Conservation (phyloP, 768 basidiomycete species). For the Gloeostereum incarnatum region DNA sequence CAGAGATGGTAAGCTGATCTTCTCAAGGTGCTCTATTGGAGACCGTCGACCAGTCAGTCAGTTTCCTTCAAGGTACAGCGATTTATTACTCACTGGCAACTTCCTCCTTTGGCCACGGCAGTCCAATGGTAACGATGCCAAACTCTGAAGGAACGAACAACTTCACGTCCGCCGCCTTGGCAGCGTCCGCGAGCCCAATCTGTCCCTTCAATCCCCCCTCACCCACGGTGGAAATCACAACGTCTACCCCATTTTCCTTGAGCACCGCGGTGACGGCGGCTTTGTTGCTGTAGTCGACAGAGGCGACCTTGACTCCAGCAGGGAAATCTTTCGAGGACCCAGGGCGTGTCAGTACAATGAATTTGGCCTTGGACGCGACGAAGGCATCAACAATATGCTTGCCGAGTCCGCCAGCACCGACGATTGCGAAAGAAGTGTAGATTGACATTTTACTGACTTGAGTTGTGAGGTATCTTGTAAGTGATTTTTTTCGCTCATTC, state of each 20-base stretch:
- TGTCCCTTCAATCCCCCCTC: constrained; percentile 18
- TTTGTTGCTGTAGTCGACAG: constrained; percentile 17
- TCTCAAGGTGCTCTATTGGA: no score
- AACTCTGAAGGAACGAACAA: constrained; percentile 22
- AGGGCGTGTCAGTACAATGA: constrained; percentile 9
- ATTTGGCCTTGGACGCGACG: constrained; percentile 5
- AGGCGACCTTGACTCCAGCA: constrained; percentile 13
- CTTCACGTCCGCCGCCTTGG: constrained; percentile 16
- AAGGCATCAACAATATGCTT: constrained; percentile 19
- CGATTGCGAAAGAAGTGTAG: constrained; percentile 24
- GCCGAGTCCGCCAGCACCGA: constrained; percentile 24
- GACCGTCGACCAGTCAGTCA: no score
- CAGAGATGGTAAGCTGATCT: no score
- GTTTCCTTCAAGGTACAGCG: no score
- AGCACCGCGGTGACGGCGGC: constrained; percentile 13
- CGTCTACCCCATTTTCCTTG: constrained; percentile 17
- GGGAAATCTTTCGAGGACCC: constrained; percentile 4
- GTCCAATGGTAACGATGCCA: no score
- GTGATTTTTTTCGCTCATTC: no score
- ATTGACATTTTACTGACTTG: constrained; percentile 1
- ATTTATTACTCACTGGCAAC: no score
- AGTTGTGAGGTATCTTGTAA: no score
- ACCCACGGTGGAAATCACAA: constrained; percentile 22
- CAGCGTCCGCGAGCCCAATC: constrained; percentile 16
- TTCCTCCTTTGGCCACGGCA: no score